A percentile compares a stretch with the other conserved stretches of the same genome.
phyloP scores from a whole-genome alignment of 73 alveolate genomes.

The Paramecium pentaurelia region DNA sequence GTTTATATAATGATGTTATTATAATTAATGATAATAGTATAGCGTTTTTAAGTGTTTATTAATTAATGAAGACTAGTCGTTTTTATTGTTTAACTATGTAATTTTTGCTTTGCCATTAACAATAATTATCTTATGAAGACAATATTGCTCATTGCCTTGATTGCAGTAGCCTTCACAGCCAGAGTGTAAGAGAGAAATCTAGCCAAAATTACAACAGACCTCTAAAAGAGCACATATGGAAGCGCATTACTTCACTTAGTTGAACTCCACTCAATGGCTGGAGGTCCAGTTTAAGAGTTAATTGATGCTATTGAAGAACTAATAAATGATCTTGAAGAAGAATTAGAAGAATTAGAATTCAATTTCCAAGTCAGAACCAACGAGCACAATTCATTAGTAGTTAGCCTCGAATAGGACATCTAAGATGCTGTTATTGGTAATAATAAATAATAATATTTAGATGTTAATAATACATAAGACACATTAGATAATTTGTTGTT shows the following conservation, averaged over 20 bases:
- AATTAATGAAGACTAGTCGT: constrained; percentile 15
- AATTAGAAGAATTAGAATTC: constrained; percentile 19
- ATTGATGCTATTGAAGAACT: constrained; percentile 50
- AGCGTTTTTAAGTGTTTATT: background rate
- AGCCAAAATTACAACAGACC: constrained; percentile 27
- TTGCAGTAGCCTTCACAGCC: constrained; percentile 37
- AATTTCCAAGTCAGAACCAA: constrained; percentile 24
- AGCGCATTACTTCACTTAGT: constrained; percentile 30
- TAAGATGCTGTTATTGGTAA: constrained; percentile 43
- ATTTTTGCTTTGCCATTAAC: background rate
- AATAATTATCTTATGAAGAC: constrained; percentile 3
- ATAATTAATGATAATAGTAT: background rate
- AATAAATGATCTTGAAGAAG: constrained; percentile 19
- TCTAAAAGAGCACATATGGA: constrained; percentile 15
- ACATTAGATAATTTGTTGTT: constrained; percentile 31
- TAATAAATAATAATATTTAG: background rate
- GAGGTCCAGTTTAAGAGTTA: constrained; percentile 48
- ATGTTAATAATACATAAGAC: constrained; percentile 29
- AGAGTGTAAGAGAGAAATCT: constrained; percentile 43
- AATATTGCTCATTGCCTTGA: background rate
- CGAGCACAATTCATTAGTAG: constrained; percentile 25
- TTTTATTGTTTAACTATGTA: background rate
- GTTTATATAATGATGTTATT: background rate
- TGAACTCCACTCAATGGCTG: constrained; percentile 50
- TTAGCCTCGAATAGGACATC: constrained; percentile 4